These are phyloP conservation scores for Parmelia sp. DNA, from an alignment of 495 filamentous ascomycete genomes.

Conservation along the genomic window DNA sequence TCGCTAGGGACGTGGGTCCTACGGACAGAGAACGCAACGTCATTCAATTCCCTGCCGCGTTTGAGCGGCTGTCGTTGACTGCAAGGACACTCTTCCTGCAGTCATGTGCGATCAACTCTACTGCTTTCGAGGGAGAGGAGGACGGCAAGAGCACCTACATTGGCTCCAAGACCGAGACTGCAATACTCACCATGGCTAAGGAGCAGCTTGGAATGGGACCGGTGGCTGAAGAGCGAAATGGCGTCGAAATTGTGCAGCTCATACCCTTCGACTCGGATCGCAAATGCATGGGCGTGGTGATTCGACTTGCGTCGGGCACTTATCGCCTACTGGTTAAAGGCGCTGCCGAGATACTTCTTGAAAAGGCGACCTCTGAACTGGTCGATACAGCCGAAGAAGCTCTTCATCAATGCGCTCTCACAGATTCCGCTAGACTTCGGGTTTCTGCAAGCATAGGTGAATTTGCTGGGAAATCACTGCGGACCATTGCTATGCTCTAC, in stretches of 20 bases:
- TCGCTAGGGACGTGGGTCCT: slow-evolving; percentile 39
- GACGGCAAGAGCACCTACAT: slow-evolving; percentile 53
- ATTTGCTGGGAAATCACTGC: slow-evolving; percentile 54
- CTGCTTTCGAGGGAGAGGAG: slow-evolving; percentile 57
- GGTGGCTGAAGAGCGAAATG: slow-evolving; percentile 51
- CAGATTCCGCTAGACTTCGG: slow-evolving; percentile 28
- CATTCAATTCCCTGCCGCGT: slow-evolving; percentile 29
- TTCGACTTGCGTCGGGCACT: slow-evolving; percentile 48
- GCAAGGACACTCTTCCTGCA: slow-evolving; percentile 48
- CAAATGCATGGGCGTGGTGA: slow-evolving; percentile 64
- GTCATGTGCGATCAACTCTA: slow-evolving; percentile 60
- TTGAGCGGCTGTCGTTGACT: slow-evolving; percentile 35
- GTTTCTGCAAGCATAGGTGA: slow-evolving; percentile 43
- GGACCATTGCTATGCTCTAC: slow-evolving; percentile 59
- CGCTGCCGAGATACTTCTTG: slow-evolving; percentile 61
- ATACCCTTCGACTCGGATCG: slow-evolving; percentile 62
- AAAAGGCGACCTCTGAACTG: slow-evolving; percentile 38
- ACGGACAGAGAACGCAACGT: slow-evolving; percentile 28
- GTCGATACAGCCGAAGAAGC: slow-evolving; percentile 35
- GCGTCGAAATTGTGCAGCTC: slow-evolving; percentile 53
- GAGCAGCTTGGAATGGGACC: slow-evolving; percentile 58
- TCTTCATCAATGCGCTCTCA: slow-evolving; percentile 36
- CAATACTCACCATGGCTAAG: slow-evolving; percentile 54
- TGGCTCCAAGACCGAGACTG: slow-evolving; percentile 70
- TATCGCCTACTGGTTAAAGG: slow-evolving; percentile 64